These are phyloP conservation scores for Ophiostoma ips DNA, from an alignment of 2,329 filamentous ascomycete genomes.

Conservation along the genomic window DNA sequence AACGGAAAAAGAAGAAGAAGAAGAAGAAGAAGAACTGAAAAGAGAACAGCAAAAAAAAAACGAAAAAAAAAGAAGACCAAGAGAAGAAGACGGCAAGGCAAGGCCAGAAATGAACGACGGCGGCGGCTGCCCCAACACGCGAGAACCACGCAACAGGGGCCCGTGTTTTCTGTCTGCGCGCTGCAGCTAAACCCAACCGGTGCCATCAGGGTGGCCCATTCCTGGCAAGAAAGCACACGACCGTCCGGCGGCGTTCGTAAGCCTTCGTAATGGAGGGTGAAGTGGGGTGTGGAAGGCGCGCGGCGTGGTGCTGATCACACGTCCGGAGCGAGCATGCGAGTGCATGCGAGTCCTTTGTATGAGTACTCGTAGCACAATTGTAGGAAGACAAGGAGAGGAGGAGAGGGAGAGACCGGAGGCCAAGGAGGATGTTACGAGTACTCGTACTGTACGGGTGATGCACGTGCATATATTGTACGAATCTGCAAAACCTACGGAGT, in stretches of 20 bases:
- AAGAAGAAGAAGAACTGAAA: too few relatives aligned
- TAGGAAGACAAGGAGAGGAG: not conserved
- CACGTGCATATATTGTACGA: too few relatives aligned
- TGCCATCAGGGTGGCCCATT: not conserved
- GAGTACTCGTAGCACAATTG: too few relatives aligned
- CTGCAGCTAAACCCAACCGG: not conserved
- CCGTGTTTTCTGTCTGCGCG: not conserved
- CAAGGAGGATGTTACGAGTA: too few relatives aligned
- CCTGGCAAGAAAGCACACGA: not conserved
- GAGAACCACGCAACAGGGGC: constrained; percentile 1
- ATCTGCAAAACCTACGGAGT: too few relatives aligned
- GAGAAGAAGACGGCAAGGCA: too few relatives aligned
- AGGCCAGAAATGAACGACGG: not conserved
- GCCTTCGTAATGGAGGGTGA: not conserved
- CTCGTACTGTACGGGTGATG: too few relatives aligned
- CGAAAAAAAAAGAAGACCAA: not conserved
- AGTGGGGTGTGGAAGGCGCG: not conserved
- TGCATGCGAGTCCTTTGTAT: not conserved
- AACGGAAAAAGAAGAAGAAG: too few relatives aligned
- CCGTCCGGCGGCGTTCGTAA: not conserved
- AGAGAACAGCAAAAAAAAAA: too few relatives aligned
- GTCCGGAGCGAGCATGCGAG: too few relatives aligned
- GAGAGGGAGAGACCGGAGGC: not conserved
- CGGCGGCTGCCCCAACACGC: not conserved
- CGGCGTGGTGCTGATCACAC: too few relatives aligned